Conservation (phyloP, 169 alveolate genomes). For the Theileria equi region DNA sequence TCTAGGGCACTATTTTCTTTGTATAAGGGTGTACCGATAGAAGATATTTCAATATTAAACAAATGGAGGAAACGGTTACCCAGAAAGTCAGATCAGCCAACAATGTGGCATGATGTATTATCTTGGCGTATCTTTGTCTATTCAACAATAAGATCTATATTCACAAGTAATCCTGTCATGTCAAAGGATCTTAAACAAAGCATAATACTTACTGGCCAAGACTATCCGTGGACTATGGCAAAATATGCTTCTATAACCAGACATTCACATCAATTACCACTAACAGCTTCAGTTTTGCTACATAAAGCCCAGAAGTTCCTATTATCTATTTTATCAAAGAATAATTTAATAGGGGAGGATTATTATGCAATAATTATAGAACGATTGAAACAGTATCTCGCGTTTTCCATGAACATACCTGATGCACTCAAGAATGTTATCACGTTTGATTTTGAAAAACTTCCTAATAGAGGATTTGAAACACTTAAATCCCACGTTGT, state of each 20-base stretch:
- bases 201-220: conserved; percentile 42
- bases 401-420: conserved; percentile 37
- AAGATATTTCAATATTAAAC: conserved; percentile 26
- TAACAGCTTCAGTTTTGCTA: conserved; percentile 65
- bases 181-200: conserved; percentile 9
- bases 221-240: conserved; percentile 72
- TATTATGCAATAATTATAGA: conserved; percentile 42
- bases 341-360: conserved; percentile 41
- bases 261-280: conserved; percentile 68
- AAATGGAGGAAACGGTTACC: conserved; percentile 74
- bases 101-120: conserved; percentile 64
- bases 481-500: conserved; percentile 51
- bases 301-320: conserved; percentile 68
- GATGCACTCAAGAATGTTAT: conserved; percentile 54
- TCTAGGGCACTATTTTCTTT: conserved; percentile 4
- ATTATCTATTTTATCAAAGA: conserved; percentile 11
- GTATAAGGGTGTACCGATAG: conserved; percentile 2
- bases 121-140: conserved; percentile 68
- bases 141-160: conserved; percentile 25
- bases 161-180: conserved; percentile 3
- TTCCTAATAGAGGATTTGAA: conserved; percentile 48
- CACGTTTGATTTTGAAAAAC: conserved; percentile 30
- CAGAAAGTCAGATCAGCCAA: conserved; percentile 58
- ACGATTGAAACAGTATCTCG: conserved; percentile 56
- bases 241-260: conserved; percentile 72